Percentiles rank a stretch among this genome's conserved stretches.
Conservation (phyloP, 2,329 filamentous ascomycete genomes). For the Aspergillus pseudotamarii region DNA sequence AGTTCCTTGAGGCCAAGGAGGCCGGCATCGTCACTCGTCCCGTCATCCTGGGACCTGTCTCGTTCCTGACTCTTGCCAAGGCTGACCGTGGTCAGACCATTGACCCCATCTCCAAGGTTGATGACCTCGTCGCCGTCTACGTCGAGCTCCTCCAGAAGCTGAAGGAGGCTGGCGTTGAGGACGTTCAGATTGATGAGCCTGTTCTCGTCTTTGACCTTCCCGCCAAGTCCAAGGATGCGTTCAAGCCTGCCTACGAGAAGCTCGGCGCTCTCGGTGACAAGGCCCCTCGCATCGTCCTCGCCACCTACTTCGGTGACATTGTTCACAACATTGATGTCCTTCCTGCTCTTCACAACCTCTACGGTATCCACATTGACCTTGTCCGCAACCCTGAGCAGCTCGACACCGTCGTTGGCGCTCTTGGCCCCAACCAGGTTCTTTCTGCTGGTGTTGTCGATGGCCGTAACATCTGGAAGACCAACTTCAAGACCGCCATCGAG, state of each 20-base stretch:
- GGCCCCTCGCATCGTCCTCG: constrained; percentile 84
- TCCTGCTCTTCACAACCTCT: constrained; percentile 69
- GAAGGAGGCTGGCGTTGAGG: constrained; percentile 93
- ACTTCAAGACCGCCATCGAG: constrained; percentile 95
- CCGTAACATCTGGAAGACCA: constrained; percentile 99
- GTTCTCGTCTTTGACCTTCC: constrained; percentile 93
- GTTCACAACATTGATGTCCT: constrained; percentile 97
- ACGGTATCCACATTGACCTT: constrained; percentile 91
- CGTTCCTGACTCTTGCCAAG: constrained; percentile 97
- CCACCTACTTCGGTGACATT: constrained; percentile 99
- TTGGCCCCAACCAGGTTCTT: constrained; percentile 86
- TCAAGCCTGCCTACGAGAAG: constrained; percentile 97
- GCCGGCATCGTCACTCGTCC: constrained; percentile 91
- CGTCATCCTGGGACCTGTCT: constrained; percentile 92
- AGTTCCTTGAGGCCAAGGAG: constrained; percentile 98
- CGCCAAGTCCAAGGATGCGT: constrained; percentile 87
- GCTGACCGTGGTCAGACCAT: constrained; percentile 93
- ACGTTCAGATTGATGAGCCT: constrained; percentile 98
- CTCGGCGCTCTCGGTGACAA: constrained; percentile 70
- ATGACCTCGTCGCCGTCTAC: constrained; percentile 93
- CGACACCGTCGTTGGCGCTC: constrained; percentile 76
- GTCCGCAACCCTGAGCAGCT: constrained; percentile 99
- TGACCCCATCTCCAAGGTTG: constrained; percentile 88
- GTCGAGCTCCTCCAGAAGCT: constrained; percentile 89
- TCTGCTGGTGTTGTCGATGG: constrained; percentile 97